phyloP scores from a whole-genome alignment of 1,284 basidiomycete genomes.

The Ganoderma lingzhi region DNA sequence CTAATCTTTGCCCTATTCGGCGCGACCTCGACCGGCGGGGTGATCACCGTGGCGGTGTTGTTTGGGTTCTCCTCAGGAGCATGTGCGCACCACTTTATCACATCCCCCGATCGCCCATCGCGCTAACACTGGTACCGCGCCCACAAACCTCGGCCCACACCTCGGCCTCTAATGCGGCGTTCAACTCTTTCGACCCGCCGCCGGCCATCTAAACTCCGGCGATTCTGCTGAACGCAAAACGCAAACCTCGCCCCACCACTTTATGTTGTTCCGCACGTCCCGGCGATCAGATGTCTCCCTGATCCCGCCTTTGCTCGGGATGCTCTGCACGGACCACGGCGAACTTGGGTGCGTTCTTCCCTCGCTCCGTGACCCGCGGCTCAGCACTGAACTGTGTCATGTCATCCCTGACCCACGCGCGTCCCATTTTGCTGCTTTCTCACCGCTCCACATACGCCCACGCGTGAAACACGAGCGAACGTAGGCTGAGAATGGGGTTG shows the following conservation, averaged over 20 bases:
- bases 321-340: slow-evolving; percentile 49
- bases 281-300: slow-evolving; percentile 55
- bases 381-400: background rate
- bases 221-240: background rate
- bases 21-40: slow-evolving; percentile 46
- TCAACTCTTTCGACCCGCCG: slow-evolving; percentile 1
- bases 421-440: background rate
- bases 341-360: slow-evolving; percentile 53
- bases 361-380: slow-evolving; percentile 10
- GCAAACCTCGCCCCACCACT: background rate
- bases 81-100: slow-evolving; percentile 44
- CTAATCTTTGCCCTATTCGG: slow-evolving; percentile 54
- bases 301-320: slow-evolving; percentile 55
- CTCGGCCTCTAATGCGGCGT: slow-evolving; percentile 6
- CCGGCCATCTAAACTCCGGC: slow-evolving; percentile 10
- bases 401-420: background rate
- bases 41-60: slow-evolving; percentile 50
- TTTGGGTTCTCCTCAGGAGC: slow-evolving; percentile 61
- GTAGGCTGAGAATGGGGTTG: slow-evolving; percentile 59
- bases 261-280: background rate
- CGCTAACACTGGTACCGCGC: slow-evolving; percentile 9
- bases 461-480: background rate
- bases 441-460: slow-evolving; percentile 1
- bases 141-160: background rate
- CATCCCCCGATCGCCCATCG: background rate